Percentiles rank a stretch among this genome's conserved stretches.
Conservation (phyloP, 768 basidiomycete genomes). For the Naganishia randhawae region DNA sequence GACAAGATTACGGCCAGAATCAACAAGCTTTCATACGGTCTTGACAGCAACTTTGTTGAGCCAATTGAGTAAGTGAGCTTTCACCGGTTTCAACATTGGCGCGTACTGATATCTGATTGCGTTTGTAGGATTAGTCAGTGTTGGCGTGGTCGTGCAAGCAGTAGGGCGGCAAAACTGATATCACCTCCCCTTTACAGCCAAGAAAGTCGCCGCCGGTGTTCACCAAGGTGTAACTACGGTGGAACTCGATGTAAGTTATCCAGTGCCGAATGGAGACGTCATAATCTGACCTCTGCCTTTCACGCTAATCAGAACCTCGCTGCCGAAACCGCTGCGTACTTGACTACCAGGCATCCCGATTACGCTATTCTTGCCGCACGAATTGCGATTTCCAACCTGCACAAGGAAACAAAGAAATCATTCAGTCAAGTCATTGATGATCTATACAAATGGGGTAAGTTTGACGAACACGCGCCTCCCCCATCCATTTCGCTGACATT, state of each 20-base stretch:
- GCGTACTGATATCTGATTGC: slow-evolving; percentile 9
- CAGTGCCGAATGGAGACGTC: neutral
- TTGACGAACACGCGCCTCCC: neutral
- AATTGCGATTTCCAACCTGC: slow-evolving; percentile 95
- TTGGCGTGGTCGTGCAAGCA: neutral
- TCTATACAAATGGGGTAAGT: slow-evolving; percentile 77
- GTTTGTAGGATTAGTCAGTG: slow-evolving; percentile 8
- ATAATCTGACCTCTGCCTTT: neutral
- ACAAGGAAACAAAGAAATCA: slow-evolving; percentile 98
- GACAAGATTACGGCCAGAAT: slow-evolving; percentile 50
- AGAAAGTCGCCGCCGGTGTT: slow-evolving; percentile 56
- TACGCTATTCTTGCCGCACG: slow-evolving; percentile 97
- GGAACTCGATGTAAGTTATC: slow-evolving; percentile 78
- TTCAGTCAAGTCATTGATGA: slow-evolving; percentile 90
- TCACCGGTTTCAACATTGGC: neutral
- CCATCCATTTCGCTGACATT: neutral
- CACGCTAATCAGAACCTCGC: slow-evolving; percentile 72
- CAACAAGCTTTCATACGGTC: slow-evolving; percentile 79
- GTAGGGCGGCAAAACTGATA: neutral
- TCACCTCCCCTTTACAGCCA: slow-evolving; percentile 56
- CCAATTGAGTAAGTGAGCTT: slow-evolving; percentile 71
- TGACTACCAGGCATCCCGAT: slow-evolving; percentile 95
- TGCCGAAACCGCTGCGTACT: slow-evolving; percentile 92
- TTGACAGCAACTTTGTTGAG: slow-evolving; percentile 85
- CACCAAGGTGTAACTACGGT: slow-evolving; percentile 79